Conservation (phyloP, 192 early-diverging fungal genomes). For the Linnemannia schmuckeri region DNA sequence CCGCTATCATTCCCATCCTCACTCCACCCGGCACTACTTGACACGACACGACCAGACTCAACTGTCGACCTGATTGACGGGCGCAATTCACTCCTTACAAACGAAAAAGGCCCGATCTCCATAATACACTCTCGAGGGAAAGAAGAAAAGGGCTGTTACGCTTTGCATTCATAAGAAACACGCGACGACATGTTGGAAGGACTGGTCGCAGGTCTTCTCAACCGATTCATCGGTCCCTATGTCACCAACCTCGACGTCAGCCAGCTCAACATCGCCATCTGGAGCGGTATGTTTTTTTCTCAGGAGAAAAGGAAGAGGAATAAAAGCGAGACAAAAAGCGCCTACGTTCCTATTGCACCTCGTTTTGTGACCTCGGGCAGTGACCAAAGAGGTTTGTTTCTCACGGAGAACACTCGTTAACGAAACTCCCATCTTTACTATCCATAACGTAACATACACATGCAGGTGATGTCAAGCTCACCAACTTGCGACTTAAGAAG, state of each 20-base stretch:
- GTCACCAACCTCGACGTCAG: conserved; percentile 94
- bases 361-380: background rate
- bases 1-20: background rate
- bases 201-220: conserved; percentile 81
- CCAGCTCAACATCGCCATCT: conserved; percentile 96
- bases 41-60: background rate
- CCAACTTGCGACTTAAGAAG: conserved; percentile 88
- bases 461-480: conserved; percentile 94
- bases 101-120: background rate
- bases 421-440: background rate
- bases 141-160: background rate
- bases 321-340: background rate
- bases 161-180: conserved; percentile 12
- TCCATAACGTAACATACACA: background rate
- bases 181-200: conserved; percentile 79
- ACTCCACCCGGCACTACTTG: background rate
- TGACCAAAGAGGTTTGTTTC: background rate
- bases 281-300: conserved; percentile 80
- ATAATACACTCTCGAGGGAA: background rate
- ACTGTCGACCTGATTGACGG: background rate
- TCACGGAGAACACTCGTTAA: background rate
- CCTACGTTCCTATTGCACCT: background rate
- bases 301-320: background rate
- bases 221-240: conserved; percentile 93
- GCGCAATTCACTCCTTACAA: no score